These are phyloP conservation scores for Fusarium incarnatum DNA, from an alignment of 2,329 filamentous ascomycete species.

Conservation along the genomic window DNA sequence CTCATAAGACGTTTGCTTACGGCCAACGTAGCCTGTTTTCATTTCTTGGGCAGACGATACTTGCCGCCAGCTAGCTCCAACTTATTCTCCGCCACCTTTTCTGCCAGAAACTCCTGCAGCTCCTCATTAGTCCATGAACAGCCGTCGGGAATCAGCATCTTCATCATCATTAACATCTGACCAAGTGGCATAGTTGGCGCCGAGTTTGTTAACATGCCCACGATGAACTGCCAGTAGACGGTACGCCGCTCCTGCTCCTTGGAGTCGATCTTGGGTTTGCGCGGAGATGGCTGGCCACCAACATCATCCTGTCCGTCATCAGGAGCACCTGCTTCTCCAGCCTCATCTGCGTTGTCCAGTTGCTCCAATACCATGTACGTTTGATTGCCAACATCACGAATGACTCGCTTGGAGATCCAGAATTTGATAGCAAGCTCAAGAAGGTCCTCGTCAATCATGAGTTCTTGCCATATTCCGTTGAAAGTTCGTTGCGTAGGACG, in stretches of 20 bases:
- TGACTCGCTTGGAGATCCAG: conserved; percentile 76
- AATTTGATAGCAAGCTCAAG: conserved; percentile 75
- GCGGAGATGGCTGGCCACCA: conserved; percentile 55
- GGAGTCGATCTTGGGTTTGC: conserved; percentile 68
- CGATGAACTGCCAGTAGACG: conserved; percentile 91
- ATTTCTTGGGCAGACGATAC: conserved; percentile 74
- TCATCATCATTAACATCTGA: conserved; percentile 93
- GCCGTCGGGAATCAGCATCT: conserved; percentile 87
- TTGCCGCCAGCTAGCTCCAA: conserved; percentile 77
- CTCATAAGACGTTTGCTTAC: conserved; percentile 2
- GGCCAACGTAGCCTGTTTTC: conserved; percentile 23
- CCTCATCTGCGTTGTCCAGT: conserved; percentile 56
- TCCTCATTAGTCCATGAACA: conserved; percentile 93
- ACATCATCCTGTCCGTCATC: conserved; percentile 39
- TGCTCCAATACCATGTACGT: conserved; percentile 77
- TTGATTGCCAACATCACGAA: conserved; percentile 66
- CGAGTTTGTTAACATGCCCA: conserved; percentile 95
- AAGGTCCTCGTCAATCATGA: conserved; percentile 81
- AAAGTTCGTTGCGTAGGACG: conserved; percentile 58
- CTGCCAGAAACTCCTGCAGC: conserved; percentile 80
- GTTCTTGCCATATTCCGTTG: conserved; percentile 64
- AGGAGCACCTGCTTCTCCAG: conserved; percentile 50
- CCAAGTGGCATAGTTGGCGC: conserved; percentile 80
- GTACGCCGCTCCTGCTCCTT: conserved; percentile 70
- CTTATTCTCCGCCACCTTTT: conserved; percentile 79